Base-by-base conservation (phyloP, 106 monocot species). In the Dendrobium catenatum region DNA sequence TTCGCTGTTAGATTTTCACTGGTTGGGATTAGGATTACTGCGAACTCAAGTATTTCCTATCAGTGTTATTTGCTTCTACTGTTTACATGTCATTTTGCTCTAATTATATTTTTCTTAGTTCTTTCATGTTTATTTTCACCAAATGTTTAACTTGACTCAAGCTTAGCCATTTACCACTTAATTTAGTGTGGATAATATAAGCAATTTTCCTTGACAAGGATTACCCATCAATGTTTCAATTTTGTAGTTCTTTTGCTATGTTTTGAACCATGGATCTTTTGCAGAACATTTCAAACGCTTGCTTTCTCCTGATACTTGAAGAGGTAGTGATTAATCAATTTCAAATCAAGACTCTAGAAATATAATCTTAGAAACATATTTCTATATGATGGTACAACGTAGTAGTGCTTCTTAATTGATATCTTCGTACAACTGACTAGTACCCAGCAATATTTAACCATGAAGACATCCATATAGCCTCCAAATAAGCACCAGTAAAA, bases 381-480 rank as follows among this genome's bases (percentile, higher is more conserved):
- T 70, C 15, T 70, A 13, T 70, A 70, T 15, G 37, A 70, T 31
- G 27, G 70, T 51, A 51, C 27, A 70, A 70, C 3, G 13, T 20
- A 31, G 37, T 40, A 37, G 33, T 19, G 43, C 8, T 74, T 43
- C n/a, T 42, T 43, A 20, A 37, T n/a, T 70, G 41, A 74, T 42
- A 43, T 43, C 74, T 74, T 74, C 44, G 74, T 74, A 74, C 74
- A 74, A 74, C 24, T 37, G 37, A 70, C 2, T 43, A 74, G 42
- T 20, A 40, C 2, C 8, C 74, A 43, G 18, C 74, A 74, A 74
- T 42, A 74, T 19, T 43, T 15, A 33, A 74, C 19, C 43, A 43
- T 74, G 74, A 74, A 43, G 41, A 74, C 42, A 74, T 29, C 13
- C 33, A 20, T 18, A 42, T 20, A 29, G 19, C 43, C 17, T 2